Percentiles rank a stretch among this genome's conserved stretches.
phyloP scores from a whole-genome alignment of 176 grass and related monocot species.

The Oryza glaberrima region DNA sequence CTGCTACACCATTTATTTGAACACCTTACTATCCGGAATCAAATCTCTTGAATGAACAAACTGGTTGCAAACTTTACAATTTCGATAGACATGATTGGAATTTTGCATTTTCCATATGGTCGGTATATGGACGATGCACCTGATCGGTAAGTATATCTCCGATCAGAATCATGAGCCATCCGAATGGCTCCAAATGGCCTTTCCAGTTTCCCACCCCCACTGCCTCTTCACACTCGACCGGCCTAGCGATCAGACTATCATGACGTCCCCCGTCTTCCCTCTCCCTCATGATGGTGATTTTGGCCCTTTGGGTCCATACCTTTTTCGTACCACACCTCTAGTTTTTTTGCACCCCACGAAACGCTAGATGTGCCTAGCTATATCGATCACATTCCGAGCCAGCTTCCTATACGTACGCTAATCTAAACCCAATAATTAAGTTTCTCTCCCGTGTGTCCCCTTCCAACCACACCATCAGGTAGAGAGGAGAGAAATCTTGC shows the following conservation, averaged over 20 bases:
- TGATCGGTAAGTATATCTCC: background rate
- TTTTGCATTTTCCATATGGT: conserved; percentile 11
- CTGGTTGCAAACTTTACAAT: background rate
- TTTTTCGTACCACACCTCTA: background rate
- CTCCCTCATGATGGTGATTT: conserved; percentile 46
- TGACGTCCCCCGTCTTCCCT: conserved; percentile 19
- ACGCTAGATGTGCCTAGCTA: background rate
- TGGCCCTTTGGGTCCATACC: conserved; percentile 9
- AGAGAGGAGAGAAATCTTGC: background rate
- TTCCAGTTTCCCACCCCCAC: conserved; percentile 35
- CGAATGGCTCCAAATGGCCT: conserved; percentile 57
- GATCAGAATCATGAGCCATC: conserved; percentile 42
- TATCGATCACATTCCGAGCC: background rate
- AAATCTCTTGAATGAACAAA: background rate
- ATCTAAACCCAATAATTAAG: background rate
- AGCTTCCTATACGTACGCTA: background rate
- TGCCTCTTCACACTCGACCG: conserved; percentile 38
- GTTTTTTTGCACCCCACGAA: background rate
- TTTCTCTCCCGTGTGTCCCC: background rate
- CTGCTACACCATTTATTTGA: background rate
- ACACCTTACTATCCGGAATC: background rate
- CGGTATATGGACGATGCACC: background rate
- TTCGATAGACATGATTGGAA: background rate
- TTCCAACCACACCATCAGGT: background rate
- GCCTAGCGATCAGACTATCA: conserved; percentile 46